Evolutionary conservation across 805 yeast species (phyloP).

Genomic region (Candida coquimbonensis): DNA sequence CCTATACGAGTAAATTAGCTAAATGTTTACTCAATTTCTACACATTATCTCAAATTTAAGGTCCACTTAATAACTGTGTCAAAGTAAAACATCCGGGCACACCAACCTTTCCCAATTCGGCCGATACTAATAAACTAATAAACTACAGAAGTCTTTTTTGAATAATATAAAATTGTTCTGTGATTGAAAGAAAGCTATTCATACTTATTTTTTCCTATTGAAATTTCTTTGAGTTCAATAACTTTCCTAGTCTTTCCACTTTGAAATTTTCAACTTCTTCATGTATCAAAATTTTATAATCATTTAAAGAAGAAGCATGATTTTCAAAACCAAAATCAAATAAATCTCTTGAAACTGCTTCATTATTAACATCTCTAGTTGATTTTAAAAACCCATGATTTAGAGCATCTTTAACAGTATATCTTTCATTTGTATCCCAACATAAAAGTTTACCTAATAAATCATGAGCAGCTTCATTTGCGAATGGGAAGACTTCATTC

Average conservation of each 20-base stretch:
- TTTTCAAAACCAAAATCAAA: slow-evolving; percentile 70
- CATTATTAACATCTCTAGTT: slow-evolving; percentile 51
- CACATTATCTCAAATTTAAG: not conserved
- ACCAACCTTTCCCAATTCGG: not conserved
- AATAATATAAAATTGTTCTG: too few relatives aligned
- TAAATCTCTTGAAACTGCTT: slow-evolving; percentile 39
- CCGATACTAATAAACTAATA: not conserved
- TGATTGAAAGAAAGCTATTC: too few relatives aligned
- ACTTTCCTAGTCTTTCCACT: slow-evolving; percentile 21
- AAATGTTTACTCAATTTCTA: too few relatives aligned
- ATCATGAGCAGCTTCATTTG: slow-evolving; percentile 42
- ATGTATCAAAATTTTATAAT: slow-evolving; percentile 40
- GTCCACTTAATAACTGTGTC: not conserved
- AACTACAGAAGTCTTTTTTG: not conserved
- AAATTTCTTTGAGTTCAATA: not conserved
- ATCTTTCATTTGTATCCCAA: slow-evolving; percentile 58
- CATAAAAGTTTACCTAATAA: slow-evolving; percentile 48
- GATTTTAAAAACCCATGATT: slow-evolving; percentile 46
- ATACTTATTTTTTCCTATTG: not conserved
- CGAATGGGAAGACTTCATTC: slow-evolving; percentile 56
- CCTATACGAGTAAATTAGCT: too few relatives aligned
- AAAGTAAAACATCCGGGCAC: not conserved
- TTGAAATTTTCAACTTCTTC: slow-evolving; percentile 50
- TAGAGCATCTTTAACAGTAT: slow-evolving; percentile 49
- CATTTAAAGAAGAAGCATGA: slow-evolving; percentile 29